Evolutionary conservation across 768 basidiomycete species (phyloP), one percentile per base, ranked within the genome.

Genomic region (Albatrellus ellisii): DNA sequence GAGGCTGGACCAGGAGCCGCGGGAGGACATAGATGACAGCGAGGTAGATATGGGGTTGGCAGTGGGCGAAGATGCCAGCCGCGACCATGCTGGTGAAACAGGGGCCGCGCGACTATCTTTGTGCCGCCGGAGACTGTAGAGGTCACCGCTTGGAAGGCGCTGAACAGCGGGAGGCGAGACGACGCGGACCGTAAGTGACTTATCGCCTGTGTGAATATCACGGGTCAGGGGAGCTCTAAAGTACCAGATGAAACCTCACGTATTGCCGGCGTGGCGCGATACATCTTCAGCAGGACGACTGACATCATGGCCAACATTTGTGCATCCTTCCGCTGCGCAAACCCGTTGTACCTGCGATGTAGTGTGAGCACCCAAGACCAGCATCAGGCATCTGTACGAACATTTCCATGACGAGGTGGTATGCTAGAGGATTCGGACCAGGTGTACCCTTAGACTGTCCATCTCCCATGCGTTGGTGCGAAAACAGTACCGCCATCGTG

Each of bases 281-380:
- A 47, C 26, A 51, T 68, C 52, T 79, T 77, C 2, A 88, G 63
- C 2, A 88, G 59, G n/a, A 86, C 57, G 36, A 74, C 63, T 0
- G 83, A 67, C 3, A 86, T 46, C 73, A 90, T 86, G 0, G 82
- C 84, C 12, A 90, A 64, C 77, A 86, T 78, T 52, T 89, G 85
- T 1, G 88, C 56, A 51, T 90, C 84, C 52, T 73, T 84, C 26
- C 62, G 64, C 6, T 47, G 51, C 11, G 62, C 57, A 24, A 72
- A 59, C 43, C 72, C 64, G 3, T 49, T 44, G 26, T 73, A 66
- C 47, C 75, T 76, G 34, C 15, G 5, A 44, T 26, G 12, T 10
- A 26, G 27, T 21, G 45, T 42, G 17, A 51, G 25, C 25, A 20
- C 18, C 7, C 17, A 12, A 12, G 21, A 4, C 5, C 4, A 33